Evolutionary conservation across 1,284 basidiomycete species (phyloP).

Genomic region (Trichosporon ovoides): DNA sequence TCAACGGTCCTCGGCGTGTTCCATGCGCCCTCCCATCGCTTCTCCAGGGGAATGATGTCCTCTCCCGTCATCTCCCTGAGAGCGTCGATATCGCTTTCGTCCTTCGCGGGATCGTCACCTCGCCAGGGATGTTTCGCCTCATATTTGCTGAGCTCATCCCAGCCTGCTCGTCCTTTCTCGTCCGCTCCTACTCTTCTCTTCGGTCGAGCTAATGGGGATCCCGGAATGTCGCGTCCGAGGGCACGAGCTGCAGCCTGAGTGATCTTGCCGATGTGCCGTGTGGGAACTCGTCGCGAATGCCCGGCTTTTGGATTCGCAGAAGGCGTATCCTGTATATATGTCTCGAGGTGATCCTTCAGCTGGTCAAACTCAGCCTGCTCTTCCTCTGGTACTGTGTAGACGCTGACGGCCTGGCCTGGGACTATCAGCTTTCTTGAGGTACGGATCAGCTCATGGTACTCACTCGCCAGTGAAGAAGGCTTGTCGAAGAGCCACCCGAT

Average conservation of each 20-base stretch:
- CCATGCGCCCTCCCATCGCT: conserved; percentile 79
- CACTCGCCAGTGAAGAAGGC: conserved; percentile 85
- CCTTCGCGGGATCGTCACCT: conserved; percentile 11
- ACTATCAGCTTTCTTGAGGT: conserved; percentile 14
- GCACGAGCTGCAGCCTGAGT: conserved; percentile 43
- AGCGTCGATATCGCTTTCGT: conserved; percentile 42
- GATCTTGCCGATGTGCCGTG: conserved; percentile 42
- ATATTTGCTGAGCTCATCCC: conserved; percentile 44
- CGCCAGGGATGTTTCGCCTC: conserved; percentile 35
- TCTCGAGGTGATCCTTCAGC: conserved; percentile 90
- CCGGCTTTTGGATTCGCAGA: background rate
- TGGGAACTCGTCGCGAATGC: conserved; percentile 20
- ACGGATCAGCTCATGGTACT: conserved; percentile 33
- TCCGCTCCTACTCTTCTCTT: background rate
- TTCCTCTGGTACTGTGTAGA: conserved; percentile 74
- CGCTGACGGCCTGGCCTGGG: conserved; percentile 73
- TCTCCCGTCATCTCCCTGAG: conserved; percentile 58
- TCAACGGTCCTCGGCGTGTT: conserved; percentile 53
- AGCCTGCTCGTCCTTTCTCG: conserved; percentile 13
- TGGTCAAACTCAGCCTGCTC: conserved; percentile 76
- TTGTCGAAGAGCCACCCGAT: conserved; percentile 92
- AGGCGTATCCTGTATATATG: conserved; percentile 52
- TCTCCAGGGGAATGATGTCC: conserved; percentile 67
- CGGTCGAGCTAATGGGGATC: conserved; percentile 16
- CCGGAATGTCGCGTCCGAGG: conserved; percentile 32